These are phyloP conservation scores for Phytopythium sindhum DNA, from an alignment of 352 stramenopile genomes.

Conservation along the genomic window DNA sequence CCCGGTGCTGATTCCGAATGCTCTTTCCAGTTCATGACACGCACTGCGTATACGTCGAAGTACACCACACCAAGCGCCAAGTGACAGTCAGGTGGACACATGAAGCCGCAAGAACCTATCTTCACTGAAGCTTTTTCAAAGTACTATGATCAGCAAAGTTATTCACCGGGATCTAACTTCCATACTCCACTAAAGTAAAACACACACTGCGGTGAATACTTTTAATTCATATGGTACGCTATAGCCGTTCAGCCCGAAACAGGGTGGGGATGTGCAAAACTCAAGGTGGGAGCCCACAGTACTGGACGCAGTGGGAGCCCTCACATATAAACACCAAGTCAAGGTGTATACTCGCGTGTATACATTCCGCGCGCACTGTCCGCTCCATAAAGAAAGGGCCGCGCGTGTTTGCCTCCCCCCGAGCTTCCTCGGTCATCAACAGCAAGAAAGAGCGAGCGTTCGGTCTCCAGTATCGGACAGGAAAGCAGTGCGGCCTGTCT, in stretches of 20 bases:
- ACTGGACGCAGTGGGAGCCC: not conserved
- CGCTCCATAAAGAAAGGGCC: not conserved
- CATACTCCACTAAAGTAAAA: not conserved
- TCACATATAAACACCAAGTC: slow-evolving; percentile 2
- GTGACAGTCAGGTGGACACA: no score
- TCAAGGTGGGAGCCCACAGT: not conserved
- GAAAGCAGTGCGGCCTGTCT: not conserved
- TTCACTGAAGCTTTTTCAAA: no score
- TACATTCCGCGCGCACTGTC: not conserved
- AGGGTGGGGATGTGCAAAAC: not conserved
- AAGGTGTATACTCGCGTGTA: not conserved
- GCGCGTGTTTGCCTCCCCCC: not conserved
- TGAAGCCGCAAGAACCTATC: no score
- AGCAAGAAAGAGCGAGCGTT: not conserved
- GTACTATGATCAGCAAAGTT: not conserved
- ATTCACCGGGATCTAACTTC: not conserved
- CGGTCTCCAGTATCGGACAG: not conserved
- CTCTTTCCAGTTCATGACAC: no score
- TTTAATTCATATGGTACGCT: not conserved
- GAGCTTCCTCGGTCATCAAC: not conserved
- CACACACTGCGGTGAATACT: not conserved
- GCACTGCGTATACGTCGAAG: no score
- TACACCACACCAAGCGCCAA: no score
- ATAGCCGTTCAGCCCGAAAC: not conserved
- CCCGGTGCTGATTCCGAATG: no score